Evolutionary conservation across 345 rosid species (phyloP).

Genomic region (Pistacia atlantica): DNA sequence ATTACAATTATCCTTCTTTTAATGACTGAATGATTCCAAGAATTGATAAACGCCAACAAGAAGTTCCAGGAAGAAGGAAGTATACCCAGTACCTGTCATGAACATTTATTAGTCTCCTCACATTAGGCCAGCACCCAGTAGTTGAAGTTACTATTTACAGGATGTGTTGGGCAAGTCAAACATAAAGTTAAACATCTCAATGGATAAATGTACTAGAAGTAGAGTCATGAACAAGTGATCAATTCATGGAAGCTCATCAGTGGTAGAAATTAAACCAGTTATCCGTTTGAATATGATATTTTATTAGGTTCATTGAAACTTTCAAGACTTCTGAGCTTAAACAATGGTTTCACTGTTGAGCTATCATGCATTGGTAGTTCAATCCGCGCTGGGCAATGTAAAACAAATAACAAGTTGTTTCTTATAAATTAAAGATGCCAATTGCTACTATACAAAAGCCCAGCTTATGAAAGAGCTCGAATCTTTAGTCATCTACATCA

Average conservation of each 20-base stretch:
- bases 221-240: background rate
- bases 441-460: conserved; percentile 46
- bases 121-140: too few species aligned
- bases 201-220: background rate
- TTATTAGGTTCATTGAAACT: too few species aligned
- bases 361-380: background rate
- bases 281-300: background rate
- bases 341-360: background rate
- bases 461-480: conserved; percentile 90
- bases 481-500: conserved; percentile 47
- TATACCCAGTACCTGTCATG: background rate
- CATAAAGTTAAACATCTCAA: background rate
- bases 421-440: background rate
- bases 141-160: background rate
- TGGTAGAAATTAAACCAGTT: too few species aligned
- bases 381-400: conserved; percentile 22
- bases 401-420: background rate
- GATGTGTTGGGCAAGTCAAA: background rate
- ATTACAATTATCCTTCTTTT: too few species aligned
- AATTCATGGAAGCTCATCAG: too few species aligned
- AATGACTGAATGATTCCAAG: background rate
- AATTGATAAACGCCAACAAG: background rate
- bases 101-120: too few species aligned
- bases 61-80: background rate
- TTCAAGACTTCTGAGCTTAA: background rate